phyloP scores from a whole-genome alignment of 1,284 basidiomycete genomes.

The Fistulina hepatica region DNA sequence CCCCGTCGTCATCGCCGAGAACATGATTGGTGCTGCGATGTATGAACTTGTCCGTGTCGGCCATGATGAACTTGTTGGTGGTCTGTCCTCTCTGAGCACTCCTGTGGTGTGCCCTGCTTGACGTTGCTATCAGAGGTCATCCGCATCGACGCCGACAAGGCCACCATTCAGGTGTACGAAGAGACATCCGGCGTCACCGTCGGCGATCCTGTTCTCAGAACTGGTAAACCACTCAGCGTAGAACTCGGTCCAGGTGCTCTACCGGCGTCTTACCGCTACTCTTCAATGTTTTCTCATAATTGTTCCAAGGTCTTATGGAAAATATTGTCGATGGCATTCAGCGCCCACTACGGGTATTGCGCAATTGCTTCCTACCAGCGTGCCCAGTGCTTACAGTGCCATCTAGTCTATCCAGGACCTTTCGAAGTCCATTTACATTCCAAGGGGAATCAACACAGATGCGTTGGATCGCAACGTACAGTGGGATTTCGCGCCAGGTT shows the following conservation, averaged over 20 bases:
- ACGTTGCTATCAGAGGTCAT: constrained; percentile 72
- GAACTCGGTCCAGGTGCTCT: constrained; percentile 86
- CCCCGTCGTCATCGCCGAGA: constrained; percentile 94
- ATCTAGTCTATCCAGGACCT: constrained; percentile 86
- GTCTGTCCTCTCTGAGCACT: constrained; percentile 33
- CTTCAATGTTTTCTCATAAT: not conserved
- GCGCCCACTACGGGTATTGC: constrained; percentile 70
- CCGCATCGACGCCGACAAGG: constrained; percentile 92
- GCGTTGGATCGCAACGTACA: constrained; percentile 81
- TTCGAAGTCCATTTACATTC: constrained; percentile 98
- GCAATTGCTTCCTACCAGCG: constrained; percentile 6
- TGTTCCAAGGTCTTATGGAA: constrained; percentile 74
- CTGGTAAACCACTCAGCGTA: constrained; percentile 95
- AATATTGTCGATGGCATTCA: constrained; percentile 99
- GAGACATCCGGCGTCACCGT: constrained; percentile 97
- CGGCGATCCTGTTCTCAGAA: constrained; percentile 94
- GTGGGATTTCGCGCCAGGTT: constrained; percentile 94
- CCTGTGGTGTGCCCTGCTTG: not conserved
- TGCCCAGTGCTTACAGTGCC: constrained; percentile 11
- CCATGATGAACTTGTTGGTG: constrained; percentile 94
- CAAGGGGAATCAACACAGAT: constrained; percentile 95
- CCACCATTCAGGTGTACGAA: constrained; percentile 99
- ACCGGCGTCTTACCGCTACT: not conserved
- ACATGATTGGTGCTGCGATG: constrained; percentile 94
- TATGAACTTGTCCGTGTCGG: constrained; percentile 95